Evolutionary conservation across 1,284 basidiomycete species (phyloP).

Genomic region (Pyrrhoderma noxium): DNA sequence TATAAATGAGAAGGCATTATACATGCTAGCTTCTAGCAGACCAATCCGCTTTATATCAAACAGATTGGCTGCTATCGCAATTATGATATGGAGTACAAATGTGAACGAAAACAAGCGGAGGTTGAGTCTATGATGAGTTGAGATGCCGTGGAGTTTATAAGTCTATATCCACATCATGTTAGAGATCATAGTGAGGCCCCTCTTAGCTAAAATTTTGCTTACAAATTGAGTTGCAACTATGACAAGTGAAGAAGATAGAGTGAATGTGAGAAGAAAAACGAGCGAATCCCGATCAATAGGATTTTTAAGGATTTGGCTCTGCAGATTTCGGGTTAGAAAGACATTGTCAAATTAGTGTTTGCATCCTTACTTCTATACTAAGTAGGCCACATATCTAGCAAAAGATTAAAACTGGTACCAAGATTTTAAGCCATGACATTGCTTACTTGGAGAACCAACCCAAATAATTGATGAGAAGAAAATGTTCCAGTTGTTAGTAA

Average conservation of each 20-base stretch:
- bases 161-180: constrained; percentile 17
- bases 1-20: not conserved
- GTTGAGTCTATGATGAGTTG: constrained; percentile 19
- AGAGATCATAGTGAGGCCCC: no score
- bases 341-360: no score
- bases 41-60: constrained; percentile 15
- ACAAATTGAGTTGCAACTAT: constrained; percentile 2
- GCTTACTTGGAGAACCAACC: constrained; percentile 23
- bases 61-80: constrained; percentile 7
- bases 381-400: constrained; percentile 21
- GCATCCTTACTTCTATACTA: constrained; percentile 5
- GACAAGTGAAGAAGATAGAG: constrained; percentile 6
- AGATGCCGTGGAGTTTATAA: constrained; percentile 18
- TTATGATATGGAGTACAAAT: constrained; percentile 13
- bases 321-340: not conserved
- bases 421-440: not conserved
- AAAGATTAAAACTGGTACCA: constrained; percentile 13
- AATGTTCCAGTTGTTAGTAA: constrained; percentile 11
- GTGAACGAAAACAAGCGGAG: constrained; percentile 19
- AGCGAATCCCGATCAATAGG: not conserved
- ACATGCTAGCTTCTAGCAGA: constrained; percentile 13
- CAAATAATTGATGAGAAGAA: constrained; percentile 21
- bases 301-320: not conserved
- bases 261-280: constrained; percentile 3
- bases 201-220: no score